Evolutionary conservation across 2,329 filamentous ascomycete species (phyloP).

Genomic region (Mollisiaceae sp.): DNA sequence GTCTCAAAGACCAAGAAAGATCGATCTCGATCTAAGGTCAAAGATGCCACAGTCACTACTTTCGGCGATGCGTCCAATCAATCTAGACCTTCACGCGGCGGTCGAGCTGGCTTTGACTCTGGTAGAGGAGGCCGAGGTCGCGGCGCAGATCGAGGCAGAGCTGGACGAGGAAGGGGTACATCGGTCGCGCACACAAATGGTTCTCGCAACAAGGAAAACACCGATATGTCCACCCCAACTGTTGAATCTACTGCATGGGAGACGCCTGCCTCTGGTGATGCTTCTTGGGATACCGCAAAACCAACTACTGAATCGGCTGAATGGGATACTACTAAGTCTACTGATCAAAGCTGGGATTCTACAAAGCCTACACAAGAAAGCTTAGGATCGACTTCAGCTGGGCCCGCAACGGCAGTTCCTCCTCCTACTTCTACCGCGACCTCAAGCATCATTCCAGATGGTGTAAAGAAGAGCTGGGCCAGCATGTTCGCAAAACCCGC

Average conservation of each 20-base stretch:
- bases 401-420: conserved; percentile 45
- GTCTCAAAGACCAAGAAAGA: conserved; percentile 83
- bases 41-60: conserved; percentile 57
- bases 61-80: conserved; percentile 54
- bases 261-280: conserved; percentile 48
- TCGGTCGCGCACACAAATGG: conserved; percentile 66
- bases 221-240: conserved; percentile 68
- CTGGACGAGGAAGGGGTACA: conserved; percentile 65
- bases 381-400: conserved; percentile 43
- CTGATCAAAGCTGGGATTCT: conserved; percentile 28
- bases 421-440: conserved; percentile 45
- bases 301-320: conserved; percentile 43
- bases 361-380: conserved; percentile 28
- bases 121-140: conserved; percentile 65
- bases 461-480: conserved; percentile 69
- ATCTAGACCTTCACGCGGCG: conserved; percentile 60
- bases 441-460: conserved; percentile 45
- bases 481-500: conserved; percentile 69
- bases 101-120: conserved; percentile 62
- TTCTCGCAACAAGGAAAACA: conserved; percentile 62
- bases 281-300: conserved; percentile 47
- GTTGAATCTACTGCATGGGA: conserved; percentile 71
- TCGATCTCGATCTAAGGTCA: conserved; percentile 71
- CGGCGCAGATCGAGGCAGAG: conserved; percentile 65
- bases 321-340: conserved; percentile 26